Evolutionary conservation across 1,284 basidiomycete species (phyloP), one percentile per base, ranked within the genome.

Genomic region (Leccinum solheimii): DNA sequence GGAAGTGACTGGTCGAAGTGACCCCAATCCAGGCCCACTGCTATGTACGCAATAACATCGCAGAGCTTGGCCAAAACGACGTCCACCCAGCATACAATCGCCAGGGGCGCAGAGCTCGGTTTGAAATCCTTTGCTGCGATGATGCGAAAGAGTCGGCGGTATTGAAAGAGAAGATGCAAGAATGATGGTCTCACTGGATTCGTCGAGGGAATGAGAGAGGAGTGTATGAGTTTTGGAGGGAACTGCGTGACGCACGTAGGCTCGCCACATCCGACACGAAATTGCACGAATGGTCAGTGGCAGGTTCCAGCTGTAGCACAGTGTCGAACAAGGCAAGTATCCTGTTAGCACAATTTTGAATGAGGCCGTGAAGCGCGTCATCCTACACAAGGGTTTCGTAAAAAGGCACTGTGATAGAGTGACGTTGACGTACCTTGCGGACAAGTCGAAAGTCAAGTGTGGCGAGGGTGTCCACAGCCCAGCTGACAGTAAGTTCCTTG

Each of bases 31-130:
- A 74, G 66, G 3, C 78, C 78, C 2, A 73, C 70, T 3, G 80
- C 75, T 30, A 83, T 51, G 7, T 69, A 58, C 4, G 77, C 61
- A n/a, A 77, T 69, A 10, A 79, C 75, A 36, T 80, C 75, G 19
- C 80, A 78, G 5, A 90, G 69, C 65, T 79, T 84, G 5, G 80
- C 79, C n/a, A 91, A 70, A 21, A 90, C 61, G 51, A 80, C 72
- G 62, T 91, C 88, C 6, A 85, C 82, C 86, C 86, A 90, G 68
- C 83, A 87, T 55, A 86, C 73, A 27, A 83, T 64, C 6, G 77
- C 70, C 2, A 77, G 72, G 21, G 74, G 59, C 10, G 66, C 58
- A 23, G 65, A 63, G 11, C 58, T 63, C 21, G 61, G 62, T 13
- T 61, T 57, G 14, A 69, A 59, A 53, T 74, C 68, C 23, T 71